Evolutionary conservation across 129 eudicot species (phyloP), one percentile per base, ranked within the genome.

Genomic region (Smallanthus sonchifolius): DNA sequence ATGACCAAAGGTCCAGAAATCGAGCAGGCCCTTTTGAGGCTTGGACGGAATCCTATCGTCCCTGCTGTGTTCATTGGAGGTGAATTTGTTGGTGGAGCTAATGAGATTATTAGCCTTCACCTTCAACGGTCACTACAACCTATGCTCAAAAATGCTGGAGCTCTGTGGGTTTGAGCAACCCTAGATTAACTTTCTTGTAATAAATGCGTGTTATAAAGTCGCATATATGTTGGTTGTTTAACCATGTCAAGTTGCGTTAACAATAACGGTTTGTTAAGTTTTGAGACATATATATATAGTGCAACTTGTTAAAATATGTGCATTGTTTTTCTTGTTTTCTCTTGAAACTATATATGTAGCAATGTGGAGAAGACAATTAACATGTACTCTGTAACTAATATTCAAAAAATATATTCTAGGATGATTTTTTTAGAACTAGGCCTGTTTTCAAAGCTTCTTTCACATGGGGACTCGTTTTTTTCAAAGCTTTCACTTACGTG

Each of bases 41-140:
- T 81, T 11, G 93, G 89, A 10, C 80, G 73, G 32, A 89, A 83
- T 66, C 91, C 97, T 0, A 73, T 84, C 32, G 92, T 87, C 68
- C 97, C 97, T 0, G 91, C 93, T 8, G 96, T 92, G 77, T 92
- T 85, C 79, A 92, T 92, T 6, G 91, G 96, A 37, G 96, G 95
- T 11, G 76, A 92, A 47, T 70, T 85, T 17, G 88, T 89, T 10
- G 97, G 97, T 13, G 97, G 97, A 17, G 87, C 86, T 0, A 89
- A 80, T 62, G 96, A 92, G 49, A 70, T 92, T 35, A 88, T 86
- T 78, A 85, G 88, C 64, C 92, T 92, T 59, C 97, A 92, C 39
- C 88, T 90, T 56, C 75, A 74, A 7, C 47, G 87, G 47, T 34
- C 88, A 42, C 67, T 90, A 15, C 83, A 75, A 80, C 90, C 90